Base-by-base conservation (phyloP, 1,284 basidiomycete genomes). In the Abortiporus biennis region DNA sequence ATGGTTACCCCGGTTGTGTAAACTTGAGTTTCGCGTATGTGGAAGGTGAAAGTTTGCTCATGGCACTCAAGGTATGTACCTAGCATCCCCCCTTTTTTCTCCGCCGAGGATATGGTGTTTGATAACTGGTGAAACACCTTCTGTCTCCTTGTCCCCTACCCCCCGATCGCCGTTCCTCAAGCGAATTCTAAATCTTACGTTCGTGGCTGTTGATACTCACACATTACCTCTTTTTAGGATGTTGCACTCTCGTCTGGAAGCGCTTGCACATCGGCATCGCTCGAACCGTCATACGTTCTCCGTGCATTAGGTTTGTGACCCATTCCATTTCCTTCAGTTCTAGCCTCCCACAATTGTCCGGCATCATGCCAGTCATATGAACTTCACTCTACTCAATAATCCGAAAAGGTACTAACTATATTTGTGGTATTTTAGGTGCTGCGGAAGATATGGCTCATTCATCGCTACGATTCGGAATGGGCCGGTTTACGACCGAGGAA, bases 361-460 rank as follows among this genome's bases (percentile, higher is more conserved):
- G 9, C 17, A 35, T 35, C 17, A 9, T 9, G 27, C 9, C 27
- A 9, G 27, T n/a, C 9, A 29, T n/a, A 9, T 9, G n/a, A n/a
- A 29, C 27, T 9, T n/a, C 27, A 29, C 3, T 24, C 11, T 12
- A n/a, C n/a, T 35, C 33, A 24, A 13, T 25, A 11, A 32, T 36
- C 16, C 27, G 36, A 43, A 41, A 45, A 43, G 8, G 35, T 23
- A 17, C 34, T 44, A 32, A 23, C 43, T 34, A 38, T 49, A 39
- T 44, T 36, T 36, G 37, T 40, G 13, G 38, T 46, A 38, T 21
- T 37, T 35, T 45, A 85, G 85, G 92, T 52, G 89, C 94, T 33
- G 90, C 93, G 22, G 96, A 99, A 64, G 96, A 98, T 58, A 97
- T 98, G 88, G 96, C 96, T 0, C 96, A 99, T 63, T 98, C 94